phyloP scores from a whole-genome alignment of 2,329 filamentous ascomycete genomes.

The Basipetospora chlamydospora region DNA sequence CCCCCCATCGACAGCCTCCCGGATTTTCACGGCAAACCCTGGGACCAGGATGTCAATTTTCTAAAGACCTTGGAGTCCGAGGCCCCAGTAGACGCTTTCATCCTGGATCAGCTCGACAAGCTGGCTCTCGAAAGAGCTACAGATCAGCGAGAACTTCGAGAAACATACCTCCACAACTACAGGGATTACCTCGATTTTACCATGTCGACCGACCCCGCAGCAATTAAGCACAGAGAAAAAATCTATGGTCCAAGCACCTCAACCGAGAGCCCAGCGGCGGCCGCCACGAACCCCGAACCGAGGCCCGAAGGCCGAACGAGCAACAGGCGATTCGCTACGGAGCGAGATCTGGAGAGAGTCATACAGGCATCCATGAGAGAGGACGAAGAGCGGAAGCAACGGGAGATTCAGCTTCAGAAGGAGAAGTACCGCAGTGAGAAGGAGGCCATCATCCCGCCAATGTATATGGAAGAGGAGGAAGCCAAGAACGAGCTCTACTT shows the following conservation, averaged over 20 bases:
- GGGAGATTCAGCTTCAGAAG: conserved; percentile 47
- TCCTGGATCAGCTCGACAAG: conserved; percentile 28
- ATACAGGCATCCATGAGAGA: conserved; percentile 57
- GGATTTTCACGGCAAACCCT: conserved; percentile 27
- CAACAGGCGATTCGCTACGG: conserved; percentile 48
- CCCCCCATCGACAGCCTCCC: conserved; percentile 41
- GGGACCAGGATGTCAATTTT: conserved; percentile 32
- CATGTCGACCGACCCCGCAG: conserved; percentile 37
- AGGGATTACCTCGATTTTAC: conserved; percentile 40
- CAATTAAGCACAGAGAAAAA: conserved; percentile 39
- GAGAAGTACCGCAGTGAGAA: conserved; percentile 62
- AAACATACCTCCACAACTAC: conserved; percentile 33
- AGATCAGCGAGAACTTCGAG: conserved; percentile 24
- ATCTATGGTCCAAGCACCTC: conserved; percentile 8
- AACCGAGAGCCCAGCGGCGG: conserved; percentile 14
- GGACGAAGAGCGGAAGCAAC: conserved; percentile 55
- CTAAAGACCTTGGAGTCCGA: conserved; percentile 23
- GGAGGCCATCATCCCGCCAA: conserved; percentile 59
- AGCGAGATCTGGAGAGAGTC: conserved; percentile 58
- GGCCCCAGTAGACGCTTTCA: conserved; percentile 26
- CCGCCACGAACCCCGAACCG: conserved; percentile 32
- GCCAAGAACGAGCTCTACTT: conserved; percentile 43
- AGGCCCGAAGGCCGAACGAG: conserved; percentile 41
- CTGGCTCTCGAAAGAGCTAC: conserved; percentile 20
- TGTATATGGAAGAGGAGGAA: conserved; percentile 49